Percentiles rank a stretch among this genome's conserved stretches.
phyloP scores from a whole-genome alignment of 805 yeast genomes.

The Schwanniomyces polymorphus region DNA sequence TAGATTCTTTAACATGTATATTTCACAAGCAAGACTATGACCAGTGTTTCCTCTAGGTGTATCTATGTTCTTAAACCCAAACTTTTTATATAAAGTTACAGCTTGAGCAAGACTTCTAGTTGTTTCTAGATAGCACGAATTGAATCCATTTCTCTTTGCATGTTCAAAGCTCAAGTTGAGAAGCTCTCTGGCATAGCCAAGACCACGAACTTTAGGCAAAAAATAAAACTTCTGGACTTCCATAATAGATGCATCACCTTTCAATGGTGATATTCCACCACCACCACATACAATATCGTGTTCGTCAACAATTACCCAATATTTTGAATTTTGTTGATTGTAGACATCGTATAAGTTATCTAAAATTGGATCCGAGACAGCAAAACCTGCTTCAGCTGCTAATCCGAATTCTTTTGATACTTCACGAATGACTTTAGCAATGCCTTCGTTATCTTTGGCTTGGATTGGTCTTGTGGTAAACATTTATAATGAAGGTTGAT shows the following conservation, averaged over 20 bases:
- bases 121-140: not conserved
- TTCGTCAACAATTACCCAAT: not conserved
- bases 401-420: not conserved
- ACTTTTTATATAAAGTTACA: not conserved
- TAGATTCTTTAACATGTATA: not conserved
- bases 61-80: not conserved
- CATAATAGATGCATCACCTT: not conserved
- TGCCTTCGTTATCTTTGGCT: not conserved
- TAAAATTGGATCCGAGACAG: not conserved
- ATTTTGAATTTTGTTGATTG: not conserved
- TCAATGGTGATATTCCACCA: not conserved
- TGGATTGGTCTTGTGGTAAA: not conserved
- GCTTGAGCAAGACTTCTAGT: not conserved
- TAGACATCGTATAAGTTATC: not conserved
- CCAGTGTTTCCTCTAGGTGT: not conserved
- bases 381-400: not conserved
- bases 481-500: not conserved
- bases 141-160: not conserved
- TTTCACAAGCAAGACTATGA: not conserved
- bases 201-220: not conserved
- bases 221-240: not conserved
- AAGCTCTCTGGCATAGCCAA: not conserved
- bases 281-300: not conserved
- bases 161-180: not conserved
- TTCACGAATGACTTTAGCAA: not conserved